A percentile compares a stretch with the other conserved stretches of the same genome.
These are phyloP conservation scores for Eutrema heterophyllum DNA, from an alignment of 345 rosid genomes.

Conservation along the genomic window DNA sequence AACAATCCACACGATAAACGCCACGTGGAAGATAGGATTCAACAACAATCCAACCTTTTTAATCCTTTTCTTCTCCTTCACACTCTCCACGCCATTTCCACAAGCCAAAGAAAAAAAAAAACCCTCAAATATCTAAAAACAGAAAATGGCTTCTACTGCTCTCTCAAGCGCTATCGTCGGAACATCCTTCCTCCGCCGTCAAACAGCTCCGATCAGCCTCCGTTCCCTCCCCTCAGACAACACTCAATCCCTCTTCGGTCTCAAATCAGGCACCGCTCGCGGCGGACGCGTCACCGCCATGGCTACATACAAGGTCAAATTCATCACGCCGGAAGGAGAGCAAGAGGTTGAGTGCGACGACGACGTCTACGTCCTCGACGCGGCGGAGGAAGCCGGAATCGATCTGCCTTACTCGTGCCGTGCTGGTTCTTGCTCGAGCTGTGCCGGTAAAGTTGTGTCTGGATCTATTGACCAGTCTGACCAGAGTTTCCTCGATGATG, in stretches of 20 bases:
- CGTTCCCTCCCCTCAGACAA: conserved; percentile 41
- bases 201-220: conserved; percentile 40
- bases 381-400: conserved; percentile 60
- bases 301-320: conserved; percentile 74
- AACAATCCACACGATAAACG: conserved; percentile 30
- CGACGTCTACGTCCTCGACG: conserved; percentile 65
- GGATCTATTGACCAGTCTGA: conserved; percentile 84
- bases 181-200: conserved; percentile 53
- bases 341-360: conserved; percentile 48
- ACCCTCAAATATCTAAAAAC: not conserved
- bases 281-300: conserved; percentile 55
- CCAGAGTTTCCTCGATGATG: conserved; percentile 78
- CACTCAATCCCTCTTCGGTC: conserved; percentile 55
- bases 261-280: conserved; percentile 37
- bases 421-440: conserved; percentile 89
- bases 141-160: conserved; percentile 51
- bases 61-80: not conserved
- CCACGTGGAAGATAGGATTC: conserved; percentile 63
- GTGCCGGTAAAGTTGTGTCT: conserved; percentile 54
- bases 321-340: conserved; percentile 65
- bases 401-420: conserved; percentile 96
- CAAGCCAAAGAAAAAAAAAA: not conserved
- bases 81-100: conserved; percentile 30
- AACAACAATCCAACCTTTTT: conserved; percentile 18
- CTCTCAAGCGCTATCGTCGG: conserved; percentile 58